Evolutionary conservation across 1,284 basidiomycete species (phyloP).

Genomic region (Cutaneotrichosporon cyanovorans): DNA sequence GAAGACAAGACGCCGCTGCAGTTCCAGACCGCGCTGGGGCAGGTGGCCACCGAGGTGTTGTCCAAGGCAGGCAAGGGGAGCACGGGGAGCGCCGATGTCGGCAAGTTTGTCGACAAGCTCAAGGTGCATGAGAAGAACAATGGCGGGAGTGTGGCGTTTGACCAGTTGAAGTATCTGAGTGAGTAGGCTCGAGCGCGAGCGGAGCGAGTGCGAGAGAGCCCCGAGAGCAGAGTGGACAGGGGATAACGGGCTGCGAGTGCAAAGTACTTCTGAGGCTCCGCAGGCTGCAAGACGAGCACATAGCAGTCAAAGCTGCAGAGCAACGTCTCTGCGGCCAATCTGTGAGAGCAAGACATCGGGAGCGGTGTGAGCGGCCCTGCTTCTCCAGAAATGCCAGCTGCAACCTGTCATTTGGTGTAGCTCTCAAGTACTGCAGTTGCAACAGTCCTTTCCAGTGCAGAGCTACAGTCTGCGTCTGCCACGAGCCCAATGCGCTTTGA

Average conservation of each 20-base stretch:
- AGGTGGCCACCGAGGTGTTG: constrained; percentile 40
- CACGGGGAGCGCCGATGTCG: constrained; percentile 24
- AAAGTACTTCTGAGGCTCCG: neutral
- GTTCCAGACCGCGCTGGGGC: constrained; percentile 35
- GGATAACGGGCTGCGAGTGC: neutral
- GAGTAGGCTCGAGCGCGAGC: too few relatives aligned
- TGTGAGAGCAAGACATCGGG: too few relatives aligned
- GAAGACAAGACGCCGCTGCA: constrained; percentile 53
- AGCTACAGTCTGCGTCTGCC: too few relatives aligned
- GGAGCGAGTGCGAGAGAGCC: too few relatives aligned
- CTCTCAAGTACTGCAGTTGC: too few relatives aligned
- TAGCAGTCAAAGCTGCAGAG: too few relatives aligned
- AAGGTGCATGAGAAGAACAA: constrained; percentile 29
- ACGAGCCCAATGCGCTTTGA: constrained; percentile 65
- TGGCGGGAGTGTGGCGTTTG: constrained; percentile 49
- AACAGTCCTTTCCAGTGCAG: too few relatives aligned
- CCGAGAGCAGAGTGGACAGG: neutral
- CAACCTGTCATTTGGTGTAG: neutral
- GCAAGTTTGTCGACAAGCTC: constrained; percentile 30
- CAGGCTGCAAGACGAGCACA: too few relatives aligned
- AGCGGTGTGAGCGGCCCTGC: too few relatives aligned
- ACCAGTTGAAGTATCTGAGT: constrained; percentile 13
- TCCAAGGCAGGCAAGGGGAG: constrained; percentile 26
- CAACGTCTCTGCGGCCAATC: too few relatives aligned
- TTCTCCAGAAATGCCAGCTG: too few relatives aligned